A percentile compares a stretch with the other conserved stretches of the same genome.
Conservation (phyloP, 2,329 filamentous ascomycete species). For the Penicillium sp. region DNA sequence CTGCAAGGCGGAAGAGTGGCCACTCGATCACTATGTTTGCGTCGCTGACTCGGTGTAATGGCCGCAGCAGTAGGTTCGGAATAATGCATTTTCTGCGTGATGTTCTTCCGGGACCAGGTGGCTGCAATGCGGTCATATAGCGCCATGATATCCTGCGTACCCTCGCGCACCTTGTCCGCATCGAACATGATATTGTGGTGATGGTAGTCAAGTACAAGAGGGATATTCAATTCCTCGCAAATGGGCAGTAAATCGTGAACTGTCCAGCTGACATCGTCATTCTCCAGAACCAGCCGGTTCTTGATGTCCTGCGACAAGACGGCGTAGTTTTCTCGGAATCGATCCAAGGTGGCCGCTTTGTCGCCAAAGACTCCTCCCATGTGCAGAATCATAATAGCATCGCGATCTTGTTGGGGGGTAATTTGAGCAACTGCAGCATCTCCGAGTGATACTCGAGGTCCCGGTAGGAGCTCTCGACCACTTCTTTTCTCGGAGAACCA, state of each 20-base stretch:
- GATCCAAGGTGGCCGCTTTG: constrained; percentile 69
- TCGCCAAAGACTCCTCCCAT: constrained; percentile 89
- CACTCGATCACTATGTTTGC: constrained; percentile 81
- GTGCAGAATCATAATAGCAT: constrained; percentile 91
- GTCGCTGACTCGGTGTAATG: constrained; percentile 68
- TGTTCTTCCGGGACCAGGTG: constrained; percentile 78
- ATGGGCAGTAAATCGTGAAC: constrained; percentile 85
- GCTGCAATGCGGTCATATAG: constrained; percentile 71
- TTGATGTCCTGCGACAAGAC: constrained; percentile 65
- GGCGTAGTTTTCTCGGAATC: constrained; percentile 72
- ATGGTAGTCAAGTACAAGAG: constrained; percentile 85
- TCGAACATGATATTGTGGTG: constrained; percentile 95
- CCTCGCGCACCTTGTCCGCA: constrained; percentile 65
- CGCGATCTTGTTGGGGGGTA: constrained; percentile 74
- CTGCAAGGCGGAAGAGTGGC: constrained; percentile 75
- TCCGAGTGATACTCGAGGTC: constrained; percentile 88
- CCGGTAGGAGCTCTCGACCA: constrained; percentile 69
- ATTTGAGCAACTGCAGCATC: constrained; percentile 67
- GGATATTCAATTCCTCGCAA: constrained; percentile 91
- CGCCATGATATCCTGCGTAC: constrained; percentile 71
- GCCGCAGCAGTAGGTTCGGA: constrained; percentile 74
- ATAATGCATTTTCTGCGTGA: constrained; percentile 96
- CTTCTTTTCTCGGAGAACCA: constrained; percentile 71
- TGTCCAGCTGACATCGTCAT: constrained; percentile 90
- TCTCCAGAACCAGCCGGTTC: constrained; percentile 78